Evolutionary conservation across 495 filamentous ascomycete genomes (phyloP).

Genomic region (Chaetomium cochliodes): DNA sequence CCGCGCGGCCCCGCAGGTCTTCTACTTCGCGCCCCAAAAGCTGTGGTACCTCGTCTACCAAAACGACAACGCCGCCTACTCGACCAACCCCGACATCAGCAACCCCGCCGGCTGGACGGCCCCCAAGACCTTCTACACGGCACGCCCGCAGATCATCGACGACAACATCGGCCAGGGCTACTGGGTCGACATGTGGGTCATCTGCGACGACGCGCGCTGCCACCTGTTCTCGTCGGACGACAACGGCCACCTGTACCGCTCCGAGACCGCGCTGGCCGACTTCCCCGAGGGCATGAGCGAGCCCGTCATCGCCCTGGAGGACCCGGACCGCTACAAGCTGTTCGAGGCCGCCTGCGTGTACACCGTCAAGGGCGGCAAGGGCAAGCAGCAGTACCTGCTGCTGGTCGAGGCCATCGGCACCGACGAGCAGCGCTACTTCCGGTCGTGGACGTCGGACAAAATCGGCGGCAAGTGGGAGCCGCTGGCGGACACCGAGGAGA

Average conservation of each 20-base stretch:
- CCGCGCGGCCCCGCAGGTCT: slow-evolving; percentile 32
- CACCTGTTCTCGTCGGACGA: slow-evolving; percentile 34
- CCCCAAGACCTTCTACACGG: slow-evolving; percentile 28
- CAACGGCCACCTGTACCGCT: slow-evolving; percentile 34
- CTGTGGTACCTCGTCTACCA: slow-evolving; percentile 35
- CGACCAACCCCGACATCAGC: slow-evolving; percentile 32
- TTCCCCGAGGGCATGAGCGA: slow-evolving; percentile 30
- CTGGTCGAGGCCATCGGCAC: slow-evolving; percentile 30
- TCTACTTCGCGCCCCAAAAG: slow-evolving; percentile 30
- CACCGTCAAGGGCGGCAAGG: slow-evolving; percentile 15
- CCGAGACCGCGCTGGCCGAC: slow-evolving; percentile 19
- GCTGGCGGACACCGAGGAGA: slow-evolving; percentile 27
- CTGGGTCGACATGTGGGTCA: slow-evolving; percentile 38
- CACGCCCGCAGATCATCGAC: slow-evolving; percentile 21
- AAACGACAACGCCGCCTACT: slow-evolving; percentile 35
- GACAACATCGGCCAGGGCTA: slow-evolving; percentile 28
- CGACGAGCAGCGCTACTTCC: slow-evolving; percentile 26
- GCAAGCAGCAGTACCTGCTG: slow-evolving; percentile 24
- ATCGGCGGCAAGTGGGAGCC: slow-evolving; percentile 26
- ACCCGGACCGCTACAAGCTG: slow-evolving; percentile 19
- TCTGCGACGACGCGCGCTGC: slow-evolving; percentile 28
- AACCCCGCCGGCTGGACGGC: slow-evolving; percentile 32
- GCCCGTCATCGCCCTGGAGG: slow-evolving; percentile 28
- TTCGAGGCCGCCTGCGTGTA: slow-evolving; percentile 32
- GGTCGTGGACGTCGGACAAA: slow-evolving; percentile 26